A percentile compares a stretch with the other conserved stretches of the same genome.
These are phyloP conservation scores for Candida yuanshanica DNA, from an alignment of 805 yeast genomes.

Conservation along the genomic window DNA sequence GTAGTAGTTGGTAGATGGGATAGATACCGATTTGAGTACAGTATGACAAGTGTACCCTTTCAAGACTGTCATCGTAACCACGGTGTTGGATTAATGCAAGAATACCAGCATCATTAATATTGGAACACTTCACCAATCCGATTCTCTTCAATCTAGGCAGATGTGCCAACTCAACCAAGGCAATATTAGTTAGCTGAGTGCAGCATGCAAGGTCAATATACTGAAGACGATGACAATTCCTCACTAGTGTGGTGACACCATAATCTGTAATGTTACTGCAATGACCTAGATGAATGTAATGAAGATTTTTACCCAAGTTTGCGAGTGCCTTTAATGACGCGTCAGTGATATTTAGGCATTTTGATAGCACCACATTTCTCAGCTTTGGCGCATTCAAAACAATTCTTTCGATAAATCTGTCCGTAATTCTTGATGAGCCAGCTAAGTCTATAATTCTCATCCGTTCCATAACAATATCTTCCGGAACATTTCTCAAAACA, in stretches of 20 bases:
- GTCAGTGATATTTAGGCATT: slow-evolving; percentile 85
- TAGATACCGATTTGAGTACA: slow-evolving; percentile 74
- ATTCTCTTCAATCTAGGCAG: slow-evolving; percentile 81
- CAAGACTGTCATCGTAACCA: slow-evolving; percentile 74
- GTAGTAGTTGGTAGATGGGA: slow-evolving; percentile 70
- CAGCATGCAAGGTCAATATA: slow-evolving; percentile 96
- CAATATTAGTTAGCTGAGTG: slow-evolving; percentile 76
- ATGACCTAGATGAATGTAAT: slow-evolving; percentile 90
- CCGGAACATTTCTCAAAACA: slow-evolving; percentile 51
- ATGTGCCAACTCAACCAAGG: slow-evolving; percentile 69
- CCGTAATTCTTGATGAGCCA: slow-evolving; percentile 76
- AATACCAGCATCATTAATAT: slow-evolving; percentile 82
- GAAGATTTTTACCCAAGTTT: slow-evolving; percentile 70
- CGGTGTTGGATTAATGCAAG: slow-evolving; percentile 59
- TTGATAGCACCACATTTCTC: slow-evolving; percentile 82
- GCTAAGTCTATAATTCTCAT: slow-evolving; percentile 82
- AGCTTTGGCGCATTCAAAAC: slow-evolving; percentile 77
- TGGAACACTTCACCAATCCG: slow-evolving; percentile 86
- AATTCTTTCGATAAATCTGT: slow-evolving; percentile 65
- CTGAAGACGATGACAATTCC: slow-evolving; percentile 77
- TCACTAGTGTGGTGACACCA: slow-evolving; percentile 72
- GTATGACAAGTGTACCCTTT: slow-evolving; percentile 89
- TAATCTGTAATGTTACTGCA: slow-evolving; percentile 85
- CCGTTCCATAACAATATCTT: slow-evolving; percentile 47
- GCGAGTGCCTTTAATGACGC: slow-evolving; percentile 67